A percentile compares a stretch with the other conserved stretches of the same genome.
phyloP scores from a whole-genome alignment of 208 protist species.

The Plasmodiophora brassicae region DNA sequence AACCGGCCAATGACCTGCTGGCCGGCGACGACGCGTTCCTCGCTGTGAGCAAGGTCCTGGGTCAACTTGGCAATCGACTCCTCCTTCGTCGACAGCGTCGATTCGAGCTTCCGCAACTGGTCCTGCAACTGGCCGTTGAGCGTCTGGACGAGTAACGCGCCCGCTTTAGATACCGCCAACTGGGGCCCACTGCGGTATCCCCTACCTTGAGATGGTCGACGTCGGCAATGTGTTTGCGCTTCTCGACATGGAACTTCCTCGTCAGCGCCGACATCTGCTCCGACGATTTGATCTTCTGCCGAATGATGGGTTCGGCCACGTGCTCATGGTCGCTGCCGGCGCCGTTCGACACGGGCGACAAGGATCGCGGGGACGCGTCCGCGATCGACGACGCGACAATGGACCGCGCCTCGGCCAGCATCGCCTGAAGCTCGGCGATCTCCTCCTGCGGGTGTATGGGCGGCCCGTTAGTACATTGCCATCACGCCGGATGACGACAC shows the following conservation, averaged over 20 bases:
- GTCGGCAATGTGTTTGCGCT: not conserved
- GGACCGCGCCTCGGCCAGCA: not conserved
- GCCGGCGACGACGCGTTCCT: not conserved
- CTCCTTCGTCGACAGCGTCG: not conserved
- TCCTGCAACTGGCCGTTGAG: not conserved
- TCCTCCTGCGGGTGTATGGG: not conserved
- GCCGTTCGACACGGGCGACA: not conserved
- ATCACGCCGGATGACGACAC: not conserved
- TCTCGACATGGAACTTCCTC: not conserved
- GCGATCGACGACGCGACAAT: not conserved
- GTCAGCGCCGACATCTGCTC: not conserved
- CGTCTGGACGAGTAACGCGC: not conserved
- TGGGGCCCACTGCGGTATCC: not conserved
- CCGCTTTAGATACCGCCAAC: not conserved
- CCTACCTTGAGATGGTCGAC: not conserved
- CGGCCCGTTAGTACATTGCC: not conserved
- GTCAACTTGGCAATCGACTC: not conserved
- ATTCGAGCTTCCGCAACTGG: not conserved
- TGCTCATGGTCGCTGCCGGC: not conserved
- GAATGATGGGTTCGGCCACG: not conserved
- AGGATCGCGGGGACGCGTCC: not conserved
- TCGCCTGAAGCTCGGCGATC: not conserved
- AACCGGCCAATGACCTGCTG: not conserved
- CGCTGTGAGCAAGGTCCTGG: no score
- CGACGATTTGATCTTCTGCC: not conserved